phyloP scores from a whole-genome alignment of 495 filamentous ascomycete genomes.

The Penicillium roqueforti region DNA sequence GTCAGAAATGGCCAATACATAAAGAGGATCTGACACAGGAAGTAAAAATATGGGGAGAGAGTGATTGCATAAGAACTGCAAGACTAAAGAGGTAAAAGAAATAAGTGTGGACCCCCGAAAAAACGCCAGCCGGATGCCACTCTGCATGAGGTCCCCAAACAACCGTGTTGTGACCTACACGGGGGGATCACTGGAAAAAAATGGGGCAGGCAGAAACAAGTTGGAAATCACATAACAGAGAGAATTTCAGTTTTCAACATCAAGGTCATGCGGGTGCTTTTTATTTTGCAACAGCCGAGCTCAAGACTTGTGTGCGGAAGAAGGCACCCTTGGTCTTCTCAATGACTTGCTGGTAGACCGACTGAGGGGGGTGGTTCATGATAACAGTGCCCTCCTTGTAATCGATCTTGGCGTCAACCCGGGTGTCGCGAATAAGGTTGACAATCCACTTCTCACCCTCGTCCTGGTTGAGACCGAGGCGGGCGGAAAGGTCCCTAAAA shows the following conservation, averaged over 20 bases:
- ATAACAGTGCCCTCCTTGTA: slow-evolving; percentile 97
- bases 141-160: slow-evolving; percentile 39
- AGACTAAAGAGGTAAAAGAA: slow-evolving; percentile 31
- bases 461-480: slow-evolving; percentile 82
- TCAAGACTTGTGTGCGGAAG: slow-evolving; percentile 79
- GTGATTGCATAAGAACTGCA: slow-evolving; percentile 22
- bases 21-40: slow-evolving; percentile 15
- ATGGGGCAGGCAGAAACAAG: slow-evolving; percentile 36
- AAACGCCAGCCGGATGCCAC: slow-evolving; percentile 51
- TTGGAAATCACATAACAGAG: slow-evolving; percentile 36
- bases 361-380: slow-evolving; percentile 98
- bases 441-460: slow-evolving; percentile 99
- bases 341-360: slow-evolving; percentile 98
- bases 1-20: slow-evolving; percentile 15
- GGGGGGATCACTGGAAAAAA: slow-evolving; percentile 36
- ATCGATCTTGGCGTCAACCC: slow-evolving; percentile 97
- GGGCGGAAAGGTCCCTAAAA: slow-evolving; percentile 73
- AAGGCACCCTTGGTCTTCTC: slow-evolving; percentile 93
- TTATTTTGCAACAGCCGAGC: slow-evolving; percentile 50
- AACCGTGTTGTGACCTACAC: slow-evolving; percentile 37
- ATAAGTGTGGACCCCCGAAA: slow-evolving; percentile 44
- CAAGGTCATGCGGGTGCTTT: slow-evolving; percentile 28
- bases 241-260: slow-evolving; percentile 32
- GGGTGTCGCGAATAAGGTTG: slow-evolving; percentile 94
- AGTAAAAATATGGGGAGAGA: slow-evolving; percentile 23